Evolutionary conservation across 208 protist genomes (phyloP).

Genomic region (Lotmaria passim): DNA sequence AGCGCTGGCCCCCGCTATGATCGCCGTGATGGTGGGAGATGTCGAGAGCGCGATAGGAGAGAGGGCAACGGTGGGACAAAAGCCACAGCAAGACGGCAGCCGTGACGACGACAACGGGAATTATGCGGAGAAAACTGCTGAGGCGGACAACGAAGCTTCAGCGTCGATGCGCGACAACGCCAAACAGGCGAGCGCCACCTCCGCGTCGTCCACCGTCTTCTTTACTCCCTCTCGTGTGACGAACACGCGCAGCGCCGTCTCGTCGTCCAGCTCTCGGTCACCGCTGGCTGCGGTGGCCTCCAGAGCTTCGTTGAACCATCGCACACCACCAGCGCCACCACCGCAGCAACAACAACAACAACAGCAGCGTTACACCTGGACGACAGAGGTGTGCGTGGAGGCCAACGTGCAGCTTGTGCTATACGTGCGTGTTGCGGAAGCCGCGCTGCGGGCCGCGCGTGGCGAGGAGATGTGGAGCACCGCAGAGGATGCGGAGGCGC

Average conservation of each 20-base stretch:
- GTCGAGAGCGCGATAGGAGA: background rate
- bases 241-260: background rate
- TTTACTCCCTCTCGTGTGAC: background rate
- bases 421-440: conserved; percentile 8
- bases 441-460: conserved; percentile 5
- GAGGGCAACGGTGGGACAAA: background rate
- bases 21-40: conserved; percentile 11
- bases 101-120: background rate
- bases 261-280: background rate
- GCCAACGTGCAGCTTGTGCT: conserved; percentile 15
- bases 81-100: background rate
- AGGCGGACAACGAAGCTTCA: background rate
- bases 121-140: background rate
- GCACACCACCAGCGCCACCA: background rate
- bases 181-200: background rate
- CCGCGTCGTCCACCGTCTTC: background rate
- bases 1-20: conserved; percentile 15
- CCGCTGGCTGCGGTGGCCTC: background rate
- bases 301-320: background rate
- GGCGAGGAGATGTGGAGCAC: conserved; percentile 15
- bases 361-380: conserved; percentile 29
- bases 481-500: background rate
- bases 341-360: conserved; percentile 5
- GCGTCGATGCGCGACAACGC: background rate
- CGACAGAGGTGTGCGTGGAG: conserved; percentile 14